These are phyloP conservation scores for Tulasnella sp. DNA, from an alignment of 768 basidiomycete genomes.

Conservation along the genomic window DNA sequence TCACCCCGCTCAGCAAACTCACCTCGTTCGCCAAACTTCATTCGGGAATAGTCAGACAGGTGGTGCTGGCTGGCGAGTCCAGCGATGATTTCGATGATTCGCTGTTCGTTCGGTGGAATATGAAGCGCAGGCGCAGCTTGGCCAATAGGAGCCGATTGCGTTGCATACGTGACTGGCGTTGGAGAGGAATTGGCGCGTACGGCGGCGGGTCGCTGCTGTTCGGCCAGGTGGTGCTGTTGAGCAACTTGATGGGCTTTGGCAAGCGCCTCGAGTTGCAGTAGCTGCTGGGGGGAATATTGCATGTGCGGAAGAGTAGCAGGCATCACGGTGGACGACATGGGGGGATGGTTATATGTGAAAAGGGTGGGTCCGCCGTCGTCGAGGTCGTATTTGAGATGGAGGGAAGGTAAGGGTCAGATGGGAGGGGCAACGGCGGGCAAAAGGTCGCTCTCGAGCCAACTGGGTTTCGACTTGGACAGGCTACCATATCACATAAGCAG, in stretches of 20 bases:
- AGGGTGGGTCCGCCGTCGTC: too few relatives aligned
- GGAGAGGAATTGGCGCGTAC: background rate
- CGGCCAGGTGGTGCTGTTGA: background rate
- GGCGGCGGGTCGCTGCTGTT: background rate
- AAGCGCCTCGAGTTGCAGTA: background rate
- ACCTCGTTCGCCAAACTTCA: constrained; percentile 48
- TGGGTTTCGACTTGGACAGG: too few relatives aligned
- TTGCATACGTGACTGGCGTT: background rate
- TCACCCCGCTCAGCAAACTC: background rate
- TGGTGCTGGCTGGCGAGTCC: constrained; percentile 63
- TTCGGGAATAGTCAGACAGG: constrained; percentile 51
- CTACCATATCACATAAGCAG: too few relatives aligned
- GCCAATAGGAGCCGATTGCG: background rate
- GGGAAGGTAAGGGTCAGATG: too few relatives aligned
- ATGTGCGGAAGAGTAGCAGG: background rate
- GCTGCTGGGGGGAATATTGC: background rate
- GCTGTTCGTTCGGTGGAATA: background rate
- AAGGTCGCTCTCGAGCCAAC: too few relatives aligned
- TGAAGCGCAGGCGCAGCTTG: too few relatives aligned
- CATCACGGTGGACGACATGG: constrained; percentile 1
- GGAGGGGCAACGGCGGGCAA: too few relatives aligned
- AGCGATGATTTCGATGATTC: constrained; percentile 2
- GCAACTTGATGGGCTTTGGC: constrained; percentile 2
- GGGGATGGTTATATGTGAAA: background rate
- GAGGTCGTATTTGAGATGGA: too few relatives aligned